Base-by-base conservation (phyloP, 1,284 basidiomycete species). In the Pseudozyma hubeiensis region DNA sequence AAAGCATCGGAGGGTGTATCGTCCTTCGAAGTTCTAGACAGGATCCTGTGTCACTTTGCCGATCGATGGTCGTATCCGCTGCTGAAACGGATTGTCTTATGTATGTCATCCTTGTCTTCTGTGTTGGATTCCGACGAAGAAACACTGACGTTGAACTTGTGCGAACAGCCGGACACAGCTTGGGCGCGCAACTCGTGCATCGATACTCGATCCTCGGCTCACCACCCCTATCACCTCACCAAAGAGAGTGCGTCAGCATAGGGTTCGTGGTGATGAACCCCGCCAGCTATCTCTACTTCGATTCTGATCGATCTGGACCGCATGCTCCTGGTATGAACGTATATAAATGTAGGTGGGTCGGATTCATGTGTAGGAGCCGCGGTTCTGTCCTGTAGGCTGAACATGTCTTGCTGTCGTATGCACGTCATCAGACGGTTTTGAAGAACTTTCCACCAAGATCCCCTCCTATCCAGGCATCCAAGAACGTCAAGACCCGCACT, bases 341-440 rank as follows among this genome's bases (percentile, higher is more conserved):
- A n/a, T 77, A 77, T 68, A 77, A 77, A 35, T 77, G 73, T 75
- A 52, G 54, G 72, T 43, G 13, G 16, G 7, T 16, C 11, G 3
- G 11, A 37, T 5, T 37, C 14, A 37, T 37, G 9, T 2, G 35
- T 14, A 14, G 35, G 8, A 14, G 14, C 2, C 9, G 35, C 35
- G 4, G 14, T 8, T 37, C 9, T 14, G 14, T 3, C 35, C 24
- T 24, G 24, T 24, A 24, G 24, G 24, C 24, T 24, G 24, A 24
- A 24, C 24, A 4, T 24, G 24, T 24, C 24, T 24, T 24, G 1
- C 24, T 24, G 24, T 24, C 9, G 35, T 19, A 8, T 24, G 13
- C 7, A 10, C 11, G 8, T 10, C 9, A 34, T 33, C 17, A 74
- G 75, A 73, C 46, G 67, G 68, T 47, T 60, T 68, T 13, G 61